Base-by-base conservation (phyloP, 768 basidiomycete genomes). In the Lactarius hengduanensis region DNA sequence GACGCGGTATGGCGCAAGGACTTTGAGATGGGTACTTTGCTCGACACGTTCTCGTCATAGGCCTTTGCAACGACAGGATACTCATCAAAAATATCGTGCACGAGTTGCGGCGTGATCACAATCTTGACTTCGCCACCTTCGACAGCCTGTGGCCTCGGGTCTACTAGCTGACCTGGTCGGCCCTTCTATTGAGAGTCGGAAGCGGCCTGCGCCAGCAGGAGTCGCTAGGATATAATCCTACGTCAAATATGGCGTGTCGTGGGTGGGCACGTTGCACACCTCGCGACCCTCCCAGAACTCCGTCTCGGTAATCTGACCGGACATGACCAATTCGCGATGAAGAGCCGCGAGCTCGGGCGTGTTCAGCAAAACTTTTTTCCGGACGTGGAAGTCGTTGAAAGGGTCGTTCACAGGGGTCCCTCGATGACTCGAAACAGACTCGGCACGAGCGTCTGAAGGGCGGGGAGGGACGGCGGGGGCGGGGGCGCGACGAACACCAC, bases 201-300 rank as follows among this genome's bases (percentile, higher is more conserved):
- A 7, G 91, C 87, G n/a, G 88, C 84, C 77, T 94, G 88, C 16
- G 90, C 87, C 53, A 89, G 80, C 11, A 94, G 78, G 13, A 94
- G 82, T 68, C 92, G 87, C 92, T 94, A 67, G 26, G 41, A 11
- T 28, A 57, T n/a, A 66, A 41, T 70, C 65, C 59, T 72, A 72
- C 13, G 74, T 75, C 64, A 78, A 70, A 40, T 41, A 73, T 71
- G 63, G 59, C 70, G 62, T 55, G 57, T 63, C 66, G 57, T 62
- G 64, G 63, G 67, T 69, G 55, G 57, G 26, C 53, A 30, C 32
- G 59, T 67, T 55, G 72, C 74, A 61, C 74, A 97, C 94, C 84
- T 97, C 91, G 73, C 97, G 83, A 36, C 94, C 94, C 67, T 95
- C 94, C 97, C 97, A 98, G 76, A 98, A 99, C 71, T 99, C 97